phyloP scores from a whole-genome alignment of 2,329 filamentous ascomycete species.

The Sclerotinia glacialis region DNA sequence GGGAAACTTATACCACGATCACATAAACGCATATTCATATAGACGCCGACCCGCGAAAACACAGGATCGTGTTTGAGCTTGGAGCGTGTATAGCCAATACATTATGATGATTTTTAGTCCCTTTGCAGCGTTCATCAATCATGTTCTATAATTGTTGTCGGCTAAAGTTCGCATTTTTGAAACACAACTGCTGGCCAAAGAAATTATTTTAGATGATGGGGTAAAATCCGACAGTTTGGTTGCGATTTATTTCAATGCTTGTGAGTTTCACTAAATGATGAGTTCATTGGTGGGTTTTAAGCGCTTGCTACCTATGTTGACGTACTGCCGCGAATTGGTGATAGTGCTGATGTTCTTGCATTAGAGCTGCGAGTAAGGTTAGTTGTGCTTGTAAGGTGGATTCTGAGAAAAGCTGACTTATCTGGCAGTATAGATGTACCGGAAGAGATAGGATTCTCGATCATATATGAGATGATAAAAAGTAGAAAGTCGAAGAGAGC shows the following conservation, averaged over 20 bases:
- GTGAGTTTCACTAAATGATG: not conserved
- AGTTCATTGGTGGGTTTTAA: conserved; percentile 11
- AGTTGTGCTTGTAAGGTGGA: not conserved
- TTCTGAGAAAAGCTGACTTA: not conserved
- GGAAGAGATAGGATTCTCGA: not conserved
- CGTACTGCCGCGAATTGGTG: not conserved
- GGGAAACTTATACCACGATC: not conserved
- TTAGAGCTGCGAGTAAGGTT: not conserved
- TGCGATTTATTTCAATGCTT: not conserved
- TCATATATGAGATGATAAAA: too few species aligned
- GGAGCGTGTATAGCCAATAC: conserved; percentile 1
- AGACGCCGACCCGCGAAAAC: conserved; percentile 8
- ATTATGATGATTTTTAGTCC: not conserved
- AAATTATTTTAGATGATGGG: not conserved
- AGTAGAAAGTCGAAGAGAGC: too few species aligned
- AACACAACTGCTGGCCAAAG: not conserved
- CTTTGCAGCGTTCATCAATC: not conserved
- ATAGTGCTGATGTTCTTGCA: not conserved
- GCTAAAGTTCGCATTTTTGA: not conserved
- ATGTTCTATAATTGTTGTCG: conserved; percentile 4
- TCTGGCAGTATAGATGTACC: not conserved
- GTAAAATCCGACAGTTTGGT: not conserved
- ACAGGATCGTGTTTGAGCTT: not conserved
- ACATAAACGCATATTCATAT: not conserved
- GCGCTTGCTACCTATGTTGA: not conserved